phyloP scores from a whole-genome alignment of 1,284 basidiomycete genomes.

The Cryptococcus wingfieldii region DNA sequence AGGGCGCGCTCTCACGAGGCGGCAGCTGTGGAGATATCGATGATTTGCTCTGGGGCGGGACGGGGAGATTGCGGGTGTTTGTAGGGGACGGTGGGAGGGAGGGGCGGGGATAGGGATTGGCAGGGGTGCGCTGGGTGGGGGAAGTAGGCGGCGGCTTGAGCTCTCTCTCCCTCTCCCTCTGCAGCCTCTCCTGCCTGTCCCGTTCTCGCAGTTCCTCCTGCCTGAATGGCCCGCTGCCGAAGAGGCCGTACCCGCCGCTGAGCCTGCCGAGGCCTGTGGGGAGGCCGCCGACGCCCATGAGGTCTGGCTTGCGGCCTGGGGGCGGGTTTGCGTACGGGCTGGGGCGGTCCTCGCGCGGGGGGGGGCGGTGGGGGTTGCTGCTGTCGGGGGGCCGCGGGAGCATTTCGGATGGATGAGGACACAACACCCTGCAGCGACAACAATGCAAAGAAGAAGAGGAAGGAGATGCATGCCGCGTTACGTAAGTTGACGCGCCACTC shows the following conservation, averaged over 20 bases:
- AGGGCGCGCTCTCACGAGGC: conserved; percentile 5
- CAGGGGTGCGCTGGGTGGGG: conserved; percentile 4
- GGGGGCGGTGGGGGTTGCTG: neutral
- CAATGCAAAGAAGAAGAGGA: neutral
- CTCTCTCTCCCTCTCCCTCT: conserved; percentile 14
- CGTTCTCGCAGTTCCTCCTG: conserved; percentile 14
- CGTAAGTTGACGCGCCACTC: neutral
- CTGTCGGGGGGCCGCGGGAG: conserved; percentile 5
- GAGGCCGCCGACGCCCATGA: conserved; percentile 1
- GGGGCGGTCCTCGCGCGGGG: conserved; percentile 8
- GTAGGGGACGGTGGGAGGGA: conserved; percentile 24
- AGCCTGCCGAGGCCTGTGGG: conserved; percentile 5
- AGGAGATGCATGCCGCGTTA: neutral
- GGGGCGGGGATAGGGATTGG: conserved; percentile 17
- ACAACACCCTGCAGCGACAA: too few relatives aligned
- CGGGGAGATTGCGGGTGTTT: conserved; percentile 9
- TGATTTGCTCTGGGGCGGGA: conserved; percentile 6
- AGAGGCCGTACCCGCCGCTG: conserved; percentile 13
- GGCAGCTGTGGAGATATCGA: conserved; percentile 21
- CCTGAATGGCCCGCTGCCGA: conserved; percentile 7
- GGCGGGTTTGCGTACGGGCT: conserved; percentile 6
- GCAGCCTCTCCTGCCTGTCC: conserved; percentile 8
- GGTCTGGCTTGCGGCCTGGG: conserved; percentile 3
- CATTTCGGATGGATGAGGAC: neutral
- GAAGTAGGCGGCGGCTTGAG: conserved; percentile 6